phyloP scores from a whole-genome alignment of 2,329 filamentous ascomycete genomes.

The Trichoderma lentiforme region DNA sequence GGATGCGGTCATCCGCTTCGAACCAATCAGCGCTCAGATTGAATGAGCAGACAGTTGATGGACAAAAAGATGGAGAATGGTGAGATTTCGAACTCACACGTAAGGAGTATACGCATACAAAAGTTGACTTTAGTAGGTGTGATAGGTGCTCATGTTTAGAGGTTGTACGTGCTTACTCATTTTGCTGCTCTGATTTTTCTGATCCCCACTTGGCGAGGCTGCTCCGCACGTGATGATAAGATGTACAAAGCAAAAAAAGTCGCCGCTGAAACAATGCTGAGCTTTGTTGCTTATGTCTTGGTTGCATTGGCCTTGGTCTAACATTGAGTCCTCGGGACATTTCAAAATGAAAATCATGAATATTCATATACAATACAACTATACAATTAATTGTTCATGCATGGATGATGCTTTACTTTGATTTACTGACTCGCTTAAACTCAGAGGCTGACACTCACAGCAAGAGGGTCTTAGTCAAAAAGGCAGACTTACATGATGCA shows the following conservation, averaged over 20 bases:
- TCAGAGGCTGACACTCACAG: background rate
- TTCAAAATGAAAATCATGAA: background rate
- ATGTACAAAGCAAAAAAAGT: background rate
- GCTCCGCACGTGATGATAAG: background rate
- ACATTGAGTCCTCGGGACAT: background rate
- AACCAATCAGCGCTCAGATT: background rate
- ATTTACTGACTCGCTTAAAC: background rate
- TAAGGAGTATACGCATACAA: background rate
- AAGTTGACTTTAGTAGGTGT: background rate
- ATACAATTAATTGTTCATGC: background rate
- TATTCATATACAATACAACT: background rate
- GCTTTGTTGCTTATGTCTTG: background rate
- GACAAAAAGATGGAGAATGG: background rate
- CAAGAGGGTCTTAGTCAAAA: background rate
- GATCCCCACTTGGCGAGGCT: background rate
- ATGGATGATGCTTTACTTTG: background rate
- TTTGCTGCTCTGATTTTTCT: background rate
- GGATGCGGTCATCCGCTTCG: background rate
- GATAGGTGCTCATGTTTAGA: background rate
- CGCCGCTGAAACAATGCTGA: background rate
- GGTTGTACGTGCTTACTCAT: background rate
- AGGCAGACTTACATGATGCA: constrained; percentile 3
- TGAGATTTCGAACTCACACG: background rate
- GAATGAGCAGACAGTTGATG: background rate
- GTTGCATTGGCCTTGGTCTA: background rate